Base-by-base conservation (phyloP, 768 basidiomycete species). In the Clitopilus hobsonii region DNA sequence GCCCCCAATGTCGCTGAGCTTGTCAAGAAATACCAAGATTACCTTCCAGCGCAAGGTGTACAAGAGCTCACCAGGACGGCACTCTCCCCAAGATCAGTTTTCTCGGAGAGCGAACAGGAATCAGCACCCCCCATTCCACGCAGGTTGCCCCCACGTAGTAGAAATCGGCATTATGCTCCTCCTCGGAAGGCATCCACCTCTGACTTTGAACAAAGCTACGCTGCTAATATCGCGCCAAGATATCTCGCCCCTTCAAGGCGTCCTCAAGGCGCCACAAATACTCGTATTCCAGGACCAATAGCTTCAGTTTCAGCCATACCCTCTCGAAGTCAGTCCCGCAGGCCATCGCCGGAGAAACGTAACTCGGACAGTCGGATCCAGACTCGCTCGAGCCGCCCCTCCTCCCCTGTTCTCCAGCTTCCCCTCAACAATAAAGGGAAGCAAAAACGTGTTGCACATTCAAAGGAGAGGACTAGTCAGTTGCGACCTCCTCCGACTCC, bases 201-300 rank as follows among this genome's bases (percentile, higher is more conserved):
- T 5, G 94, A 96, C 65, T 92, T 92, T 53, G 94, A 96, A 70
- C 84, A 89, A 54, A 85, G 94, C 48, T 96, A 95, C 70, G 93
- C 94, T 3, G 90, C 87, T n/a, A 94, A 94, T 64, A 85, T 94
- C 55, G 93, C 91, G 1, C 88, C 92, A 1, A 79, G 82, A 59
- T 86, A 91, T 60, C 73, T 87, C 22, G 82, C 82, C 8, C 80
- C 78, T 58, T 65, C 74, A 27, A 77, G 83, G 45, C 77, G 83
- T 52, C 65, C 78, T 4, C 54, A 74, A 6, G 69, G 72, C 32
- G 67, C 67, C 13, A 64, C 69, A 6, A 62, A 63, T 20, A 78
- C 72, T 61, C 81, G 85, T 30, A 81, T 86, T 38, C 76, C 82
- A 7, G 86, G 73, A 0, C 83, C 82, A 7, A 71, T 78, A 25